Conservation (phyloP, 306 rosid species). For the Dalbergia cochinchinensis region DNA sequence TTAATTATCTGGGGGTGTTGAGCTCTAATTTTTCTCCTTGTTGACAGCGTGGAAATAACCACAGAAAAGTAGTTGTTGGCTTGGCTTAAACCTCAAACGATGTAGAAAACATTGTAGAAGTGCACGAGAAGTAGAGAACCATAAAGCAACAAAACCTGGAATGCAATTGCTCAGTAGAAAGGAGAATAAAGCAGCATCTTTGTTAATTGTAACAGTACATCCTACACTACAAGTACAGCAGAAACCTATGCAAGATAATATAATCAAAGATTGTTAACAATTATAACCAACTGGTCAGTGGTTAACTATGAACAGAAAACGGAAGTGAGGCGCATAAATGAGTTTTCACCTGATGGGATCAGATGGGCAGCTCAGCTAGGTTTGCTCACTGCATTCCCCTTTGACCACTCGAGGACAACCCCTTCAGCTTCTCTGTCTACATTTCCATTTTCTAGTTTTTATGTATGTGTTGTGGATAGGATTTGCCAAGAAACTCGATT, state of each 20-base stretch:
- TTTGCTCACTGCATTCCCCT: neutral
- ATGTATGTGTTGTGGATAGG: too few relatives aligned
- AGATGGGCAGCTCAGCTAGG: neutral
- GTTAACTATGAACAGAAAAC: neutral
- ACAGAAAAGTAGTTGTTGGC: neutral
- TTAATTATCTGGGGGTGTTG: too few relatives aligned
- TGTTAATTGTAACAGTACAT: neutral
- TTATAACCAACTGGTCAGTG: neutral
- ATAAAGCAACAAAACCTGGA: neutral
- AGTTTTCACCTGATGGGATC: neutral
- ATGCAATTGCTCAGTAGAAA: neutral
- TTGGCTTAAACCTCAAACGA: neutral
- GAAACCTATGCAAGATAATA: slow-evolving; percentile 13
- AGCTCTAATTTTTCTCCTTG: too few relatives aligned
- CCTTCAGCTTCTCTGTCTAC: too few relatives aligned
- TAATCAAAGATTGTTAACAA: slow-evolving; percentile 7
- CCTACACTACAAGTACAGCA: neutral
- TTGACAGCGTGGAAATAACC: neutral
- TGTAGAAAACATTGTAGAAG: slow-evolving; percentile 7
- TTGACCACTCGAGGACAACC: too few relatives aligned
- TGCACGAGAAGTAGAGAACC: neutral
- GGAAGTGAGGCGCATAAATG: neutral
- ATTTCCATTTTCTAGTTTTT: too few relatives aligned
- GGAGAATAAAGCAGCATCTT: slow-evolving; percentile 5
- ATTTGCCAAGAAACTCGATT: too few relatives aligned